Evolutionary conservation across 257 asterid genomes (phyloP).

Genomic region (Solanum infundibuliforme): DNA sequence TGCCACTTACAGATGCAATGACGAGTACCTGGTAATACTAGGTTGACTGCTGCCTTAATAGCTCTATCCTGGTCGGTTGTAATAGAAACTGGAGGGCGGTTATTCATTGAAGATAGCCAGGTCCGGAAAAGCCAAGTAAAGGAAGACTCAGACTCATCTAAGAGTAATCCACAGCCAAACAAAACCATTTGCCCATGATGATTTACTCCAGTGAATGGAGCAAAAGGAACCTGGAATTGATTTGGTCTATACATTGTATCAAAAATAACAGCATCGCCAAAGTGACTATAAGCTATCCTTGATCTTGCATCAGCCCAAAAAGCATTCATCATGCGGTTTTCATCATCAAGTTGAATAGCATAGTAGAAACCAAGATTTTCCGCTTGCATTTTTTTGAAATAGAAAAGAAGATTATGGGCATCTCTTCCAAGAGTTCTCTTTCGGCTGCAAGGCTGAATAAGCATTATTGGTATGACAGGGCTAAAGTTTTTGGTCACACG

Average conservation of each 20-base stretch:
- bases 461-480: constrained; percentile 37
- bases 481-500: constrained; percentile 22
- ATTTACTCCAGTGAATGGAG: constrained; percentile 78
- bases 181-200: constrained; percentile 66
- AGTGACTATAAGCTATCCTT: constrained; percentile 57
- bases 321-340: constrained; percentile 55
- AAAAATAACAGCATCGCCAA: constrained; percentile 64
- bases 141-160: constrained; percentile 72
- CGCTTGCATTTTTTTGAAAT: constrained; percentile 72
- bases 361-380: constrained; percentile 73
- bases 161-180: constrained; percentile 75
- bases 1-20: constrained; percentile 86
- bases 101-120: constrained; percentile 71
- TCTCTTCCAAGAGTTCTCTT: constrained; percentile 61
- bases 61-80: constrained; percentile 84
- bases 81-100: constrained; percentile 52
- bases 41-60: constrained; percentile 56
- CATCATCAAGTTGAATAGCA: constrained; percentile 71
- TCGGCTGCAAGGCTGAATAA: constrained; percentile 42
- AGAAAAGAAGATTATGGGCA: constrained; percentile 65
- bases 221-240: constrained; percentile 72
- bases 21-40: constrained; percentile 60
- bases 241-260: constrained; percentile 79
- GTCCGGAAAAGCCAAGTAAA: constrained; percentile 64
- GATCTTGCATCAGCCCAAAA: constrained; percentile 89